Base-by-base conservation (phyloP, 805 yeast species). In the Metschnikowia continentalis region DNA sequence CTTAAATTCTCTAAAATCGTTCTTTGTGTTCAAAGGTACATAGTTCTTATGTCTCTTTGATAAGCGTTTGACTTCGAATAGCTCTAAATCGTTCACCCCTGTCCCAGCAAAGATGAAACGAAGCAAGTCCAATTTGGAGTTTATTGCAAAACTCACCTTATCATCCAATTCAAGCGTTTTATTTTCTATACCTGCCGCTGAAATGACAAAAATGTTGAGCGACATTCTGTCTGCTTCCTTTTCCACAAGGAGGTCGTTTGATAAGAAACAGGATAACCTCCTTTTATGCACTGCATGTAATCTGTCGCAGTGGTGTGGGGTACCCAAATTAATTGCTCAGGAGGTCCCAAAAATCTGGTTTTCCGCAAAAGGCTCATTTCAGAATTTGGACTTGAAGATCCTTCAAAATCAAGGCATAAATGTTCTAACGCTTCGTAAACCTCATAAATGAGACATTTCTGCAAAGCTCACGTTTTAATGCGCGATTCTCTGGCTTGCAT, bases 1-100 rank as follows among this genome's bases (percentile, higher is more conserved):
- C 39, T 64, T 61, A 50, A 80, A 66, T 22, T 71, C 62, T 44
- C 63, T 67, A 59, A 74, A 80, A 51, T 79, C 83, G 3, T 66
- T 65, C 3, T 39, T 55, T 3, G 67, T 48, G 15, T 65, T 72
- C 53, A 81, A 69, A 3, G 63, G 52, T 11, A 78, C 75, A 54
- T 69, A 79, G 8, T 62, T 58, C 38, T 68, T 70, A 37, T 66
- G 65, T 56, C 74, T 78, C 62, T 76, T 78, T n/a, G 82, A 77
- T 54, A 74, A 78, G 54, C 85, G 69, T 41, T 50, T 54, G 19
- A 52, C 46, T 19, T 32, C 50, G n/a, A 47, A 35, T 17, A 11
- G 32, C 40, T 26, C 26, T 33, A 17, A 10, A 36, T 36, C 40
- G 26, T 32, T 26, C 32, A 35, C 41, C 39, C 23, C 40, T 35